Evolutionary conservation across 208 protist species (phyloP).

Genomic region (Porcisia deanei): DNA sequence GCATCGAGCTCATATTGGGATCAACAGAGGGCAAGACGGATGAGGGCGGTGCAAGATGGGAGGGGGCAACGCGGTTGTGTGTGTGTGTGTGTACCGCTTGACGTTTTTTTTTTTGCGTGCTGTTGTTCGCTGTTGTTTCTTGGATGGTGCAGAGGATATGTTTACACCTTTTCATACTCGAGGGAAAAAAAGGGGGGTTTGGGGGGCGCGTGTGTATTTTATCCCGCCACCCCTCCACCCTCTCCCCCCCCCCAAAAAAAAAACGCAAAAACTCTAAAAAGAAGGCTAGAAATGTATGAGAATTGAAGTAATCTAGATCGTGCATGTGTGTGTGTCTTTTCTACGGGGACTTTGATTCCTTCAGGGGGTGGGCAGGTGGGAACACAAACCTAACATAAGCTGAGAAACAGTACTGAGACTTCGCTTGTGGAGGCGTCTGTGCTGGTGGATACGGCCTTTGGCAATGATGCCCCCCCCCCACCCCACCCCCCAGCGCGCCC

Average conservation of each 20-base stretch:
- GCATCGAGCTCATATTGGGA: no score
- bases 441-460: not conserved
- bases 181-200: not conserved
- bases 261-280: not conserved
- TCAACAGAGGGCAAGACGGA: not conserved
- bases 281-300: no score
- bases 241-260: not conserved
- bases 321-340: not conserved
- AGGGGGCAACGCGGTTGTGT: not conserved
- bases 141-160: no score
- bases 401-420: not conserved
- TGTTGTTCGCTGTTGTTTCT: not conserved
- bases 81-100: not conserved
- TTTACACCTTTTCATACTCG: no score
- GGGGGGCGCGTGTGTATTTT: not conserved
- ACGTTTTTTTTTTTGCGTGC: not conserved
- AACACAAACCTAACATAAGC: no score
- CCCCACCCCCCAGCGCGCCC: not conserved
- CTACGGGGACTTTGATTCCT: not conserved
- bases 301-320: not conserved
- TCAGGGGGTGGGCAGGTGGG: no score
- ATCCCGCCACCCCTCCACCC: not conserved
- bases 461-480: not conserved
- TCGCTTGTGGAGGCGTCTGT: not conserved
- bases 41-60: not conserved